Evolutionary conservation across 306 rosid species (phyloP).

Genomic region (Cicer chorassanicum): DNA sequence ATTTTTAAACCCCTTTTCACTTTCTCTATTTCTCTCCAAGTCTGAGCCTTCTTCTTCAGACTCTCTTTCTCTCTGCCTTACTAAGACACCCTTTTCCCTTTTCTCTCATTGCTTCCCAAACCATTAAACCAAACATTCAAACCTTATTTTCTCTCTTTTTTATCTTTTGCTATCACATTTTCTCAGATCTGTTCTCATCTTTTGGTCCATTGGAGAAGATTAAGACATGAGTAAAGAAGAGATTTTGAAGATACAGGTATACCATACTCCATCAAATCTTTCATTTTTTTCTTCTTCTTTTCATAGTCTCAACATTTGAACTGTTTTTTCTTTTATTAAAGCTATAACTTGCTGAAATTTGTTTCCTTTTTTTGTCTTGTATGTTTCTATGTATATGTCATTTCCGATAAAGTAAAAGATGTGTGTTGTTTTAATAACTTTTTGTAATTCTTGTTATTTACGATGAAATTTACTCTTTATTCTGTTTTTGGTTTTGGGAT

Average conservation of each 20-base stretch:
- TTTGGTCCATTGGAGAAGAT: constrained; percentile 22
- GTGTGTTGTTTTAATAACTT: background rate
- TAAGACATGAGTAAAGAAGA: constrained; percentile 81
- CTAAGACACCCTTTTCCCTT: constrained; percentile 41
- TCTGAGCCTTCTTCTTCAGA: constrained; percentile 47
- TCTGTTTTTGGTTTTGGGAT: constrained; percentile 48
- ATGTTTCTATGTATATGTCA: background rate
- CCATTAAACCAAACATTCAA: constrained; percentile 18
- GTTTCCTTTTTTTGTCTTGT: background rate
- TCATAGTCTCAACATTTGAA: constrained; percentile 21
- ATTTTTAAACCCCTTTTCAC: constrained; percentile 24
- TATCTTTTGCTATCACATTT: constrained; percentile 33
- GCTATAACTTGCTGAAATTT: background rate
- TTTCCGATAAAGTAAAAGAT: constrained; percentile 23
- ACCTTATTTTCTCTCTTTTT: constrained; percentile 34
- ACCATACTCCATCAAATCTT: too few species aligned
- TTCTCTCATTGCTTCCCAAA: constrained; percentile 43
- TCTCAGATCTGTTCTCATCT: constrained; percentile 54
- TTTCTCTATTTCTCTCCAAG: constrained; percentile 39
- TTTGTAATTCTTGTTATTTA: background rate
- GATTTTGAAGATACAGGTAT: constrained; percentile 90
- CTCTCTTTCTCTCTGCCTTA: constrained; percentile 51
- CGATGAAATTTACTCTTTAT: constrained; percentile 46
- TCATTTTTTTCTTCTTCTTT: background rate
- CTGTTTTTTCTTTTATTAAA: background rate